Percentiles rank a stretch among this genome's conserved stretches.
These are phyloP conservation scores for Cercospora sp. DNA, from an alignment of 2,329 filamentous ascomycete species.

Conservation along the genomic window DNA sequence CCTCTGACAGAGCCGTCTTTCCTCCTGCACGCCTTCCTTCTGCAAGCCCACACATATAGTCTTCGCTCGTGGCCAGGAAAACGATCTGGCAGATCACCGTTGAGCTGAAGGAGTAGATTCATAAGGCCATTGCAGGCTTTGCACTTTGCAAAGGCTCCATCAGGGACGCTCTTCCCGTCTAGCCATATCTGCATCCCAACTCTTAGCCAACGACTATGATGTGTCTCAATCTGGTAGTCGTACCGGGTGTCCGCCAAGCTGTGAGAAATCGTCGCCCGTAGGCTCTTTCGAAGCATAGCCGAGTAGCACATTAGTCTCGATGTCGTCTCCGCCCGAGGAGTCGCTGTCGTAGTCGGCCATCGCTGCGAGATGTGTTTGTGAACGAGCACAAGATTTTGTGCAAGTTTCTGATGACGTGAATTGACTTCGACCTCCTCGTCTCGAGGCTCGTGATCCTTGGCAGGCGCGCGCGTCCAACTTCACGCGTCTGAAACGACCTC, in stretches of 20 bases:
- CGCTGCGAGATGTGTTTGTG: constrained; percentile 4
- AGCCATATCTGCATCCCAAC: constrained; percentile 71
- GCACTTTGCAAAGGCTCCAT: constrained; percentile 77
- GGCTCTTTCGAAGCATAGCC: constrained; percentile 82
- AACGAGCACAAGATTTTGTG: constrained; percentile 7
- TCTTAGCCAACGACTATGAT: constrained; percentile 23
- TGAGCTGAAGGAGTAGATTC: constrained; percentile 83
- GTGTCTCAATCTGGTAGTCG: constrained; percentile 38
- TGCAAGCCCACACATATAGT: constrained; percentile 83
- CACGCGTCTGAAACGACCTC: not conserved
- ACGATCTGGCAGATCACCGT: constrained; percentile 81
- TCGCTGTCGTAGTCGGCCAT: constrained; percentile 77
- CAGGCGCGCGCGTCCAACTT: not conserved
- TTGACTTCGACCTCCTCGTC: not conserved
- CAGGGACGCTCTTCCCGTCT: constrained; percentile 67
- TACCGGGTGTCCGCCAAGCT: constrained; percentile 85
- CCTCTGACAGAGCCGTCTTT: constrained; percentile 79
- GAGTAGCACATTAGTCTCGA: constrained; percentile 82
- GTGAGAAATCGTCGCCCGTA: constrained; percentile 79
- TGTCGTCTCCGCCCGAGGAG: constrained; percentile 69
- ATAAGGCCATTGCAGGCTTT: constrained; percentile 82
- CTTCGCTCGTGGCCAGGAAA: constrained; percentile 86
- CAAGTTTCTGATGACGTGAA: constrained; percentile 7
- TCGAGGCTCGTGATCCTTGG: not conserved
- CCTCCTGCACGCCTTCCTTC: constrained; percentile 73